These are phyloP conservation scores for Flaveria floridana DNA, from an alignment of 140 eudicot genomes.

Conservation along the genomic window DNA sequence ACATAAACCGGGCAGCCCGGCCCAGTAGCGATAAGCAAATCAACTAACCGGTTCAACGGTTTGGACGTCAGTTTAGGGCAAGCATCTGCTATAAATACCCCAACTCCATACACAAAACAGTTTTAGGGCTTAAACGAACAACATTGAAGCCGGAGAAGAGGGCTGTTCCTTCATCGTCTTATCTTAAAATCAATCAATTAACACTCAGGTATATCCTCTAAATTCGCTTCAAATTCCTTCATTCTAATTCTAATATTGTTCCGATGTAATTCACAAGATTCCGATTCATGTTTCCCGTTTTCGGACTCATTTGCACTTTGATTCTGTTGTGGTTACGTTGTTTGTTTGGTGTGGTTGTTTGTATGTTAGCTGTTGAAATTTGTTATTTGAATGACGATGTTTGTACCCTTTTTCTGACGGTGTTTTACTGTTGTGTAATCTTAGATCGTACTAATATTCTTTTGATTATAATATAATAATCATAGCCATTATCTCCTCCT, in stretches of 20 bases:
- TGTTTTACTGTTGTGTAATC: too few species aligned
- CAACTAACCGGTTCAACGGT: conserved; percentile 34
- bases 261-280: neutral
- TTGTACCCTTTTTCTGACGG: too few species aligned
- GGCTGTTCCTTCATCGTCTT: conserved; percentile 44
- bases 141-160: conserved; percentile 60
- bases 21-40: conserved; percentile 11
- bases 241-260: neutral
- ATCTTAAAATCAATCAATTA: conserved; percentile 14
- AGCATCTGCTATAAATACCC: conserved; percentile 36
- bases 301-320: neutral
- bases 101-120: conserved; percentile 23
- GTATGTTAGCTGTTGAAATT: neutral
- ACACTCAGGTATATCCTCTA: conserved; percentile 11
- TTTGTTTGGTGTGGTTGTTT: conserved; percentile 1
- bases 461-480: conserved; percentile 9
- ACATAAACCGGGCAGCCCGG: conserved; percentile 21
- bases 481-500: neutral
- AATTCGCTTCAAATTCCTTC: neutral
- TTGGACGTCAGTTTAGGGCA: conserved; percentile 44
- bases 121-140: conserved; percentile 67
- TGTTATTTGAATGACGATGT: neutral
- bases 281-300: conserved; percentile 1
- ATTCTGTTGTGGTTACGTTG: neutral
- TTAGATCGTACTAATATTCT: conserved; percentile 4